Percentiles rank a stretch among this genome's conserved stretches.
Evolutionary conservation across 2,329 filamentous ascomycete genomes (phyloP).

Genomic region (Colletotrichum sp.): DNA sequence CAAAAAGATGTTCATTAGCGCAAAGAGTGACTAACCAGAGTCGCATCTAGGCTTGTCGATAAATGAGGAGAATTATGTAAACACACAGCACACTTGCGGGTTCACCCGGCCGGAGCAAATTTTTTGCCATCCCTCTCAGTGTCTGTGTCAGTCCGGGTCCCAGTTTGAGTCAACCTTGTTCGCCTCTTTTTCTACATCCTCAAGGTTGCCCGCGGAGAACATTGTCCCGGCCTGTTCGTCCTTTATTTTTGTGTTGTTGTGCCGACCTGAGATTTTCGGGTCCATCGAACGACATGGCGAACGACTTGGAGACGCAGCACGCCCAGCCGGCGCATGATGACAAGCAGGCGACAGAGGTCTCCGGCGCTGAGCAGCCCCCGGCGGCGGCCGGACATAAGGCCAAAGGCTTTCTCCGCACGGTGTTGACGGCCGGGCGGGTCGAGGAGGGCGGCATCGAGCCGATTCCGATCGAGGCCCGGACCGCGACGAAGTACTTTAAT

Average conservation of each 20-base stretch:
- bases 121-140: not conserved
- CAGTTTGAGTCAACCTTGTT: not conserved
- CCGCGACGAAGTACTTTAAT: constrained; percentile 33
- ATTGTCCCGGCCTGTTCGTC: not conserved
- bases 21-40: not conserved
- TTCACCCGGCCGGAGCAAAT: not conserved
- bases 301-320: constrained; percentile 4
- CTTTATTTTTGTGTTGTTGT: not conserved
- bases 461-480: constrained; percentile 32
- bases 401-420: not conserved
- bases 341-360: not conserved
- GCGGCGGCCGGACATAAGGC: not conserved
- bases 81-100: not conserved
- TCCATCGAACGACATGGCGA: not conserved
- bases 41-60: not conserved
- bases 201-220: not conserved
- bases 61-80: not conserved
- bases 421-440: constrained; percentile 24
- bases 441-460: constrained; percentile 34
- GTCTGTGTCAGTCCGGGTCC: not conserved
- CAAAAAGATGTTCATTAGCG: not conserved
- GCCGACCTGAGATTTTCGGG: not conserved
- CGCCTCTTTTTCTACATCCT: not conserved
- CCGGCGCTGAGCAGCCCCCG: not conserved
- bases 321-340: not conserved